These are phyloP conservation scores for Globisporangium okanoganense DNA, from an alignment of 352 stramenopile genomes.

Conservation along the genomic window DNA sequence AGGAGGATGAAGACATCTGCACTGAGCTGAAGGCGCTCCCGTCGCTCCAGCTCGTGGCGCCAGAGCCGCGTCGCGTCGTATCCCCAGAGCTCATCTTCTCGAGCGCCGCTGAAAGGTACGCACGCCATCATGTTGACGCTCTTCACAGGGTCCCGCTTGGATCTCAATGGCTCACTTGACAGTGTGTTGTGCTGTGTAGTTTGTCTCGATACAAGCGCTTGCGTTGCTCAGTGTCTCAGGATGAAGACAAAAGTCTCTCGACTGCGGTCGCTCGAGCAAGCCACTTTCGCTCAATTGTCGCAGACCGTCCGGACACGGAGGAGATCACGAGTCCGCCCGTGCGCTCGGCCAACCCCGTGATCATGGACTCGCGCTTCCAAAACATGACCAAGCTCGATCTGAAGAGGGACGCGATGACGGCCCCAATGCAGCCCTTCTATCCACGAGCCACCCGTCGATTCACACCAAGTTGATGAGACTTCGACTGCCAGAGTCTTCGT, in stretches of 20 bases:
- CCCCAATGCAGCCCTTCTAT: conserved; percentile 14
- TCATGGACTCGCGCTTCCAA: conserved; percentile 23
- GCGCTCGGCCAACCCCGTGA: conserved; percentile 18
- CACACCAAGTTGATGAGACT: neutral
- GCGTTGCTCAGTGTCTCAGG: neutral
- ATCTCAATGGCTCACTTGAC: neutral
- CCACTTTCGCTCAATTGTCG: conserved; percentile 22
- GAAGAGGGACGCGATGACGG: neutral
- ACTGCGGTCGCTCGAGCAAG: neutral
- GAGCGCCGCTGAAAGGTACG: conserved; percentile 11
- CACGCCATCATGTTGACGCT: too few species aligned
- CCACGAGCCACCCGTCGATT: conserved; percentile 2
- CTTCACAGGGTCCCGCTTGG: too few species aligned
- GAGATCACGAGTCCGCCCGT: conserved; percentile 18
- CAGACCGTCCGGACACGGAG: conserved; percentile 17
- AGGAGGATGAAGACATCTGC: neutral
- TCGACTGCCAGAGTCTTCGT: neutral
- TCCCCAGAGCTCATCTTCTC: conserved; percentile 24
- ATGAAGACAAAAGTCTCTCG: neutral
- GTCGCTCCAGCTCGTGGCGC: conserved; percentile 6
- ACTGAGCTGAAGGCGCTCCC: neutral
- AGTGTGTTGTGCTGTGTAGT: neutral
- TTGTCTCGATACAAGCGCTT: conserved; percentile 12
- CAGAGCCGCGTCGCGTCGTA: conserved; percentile 18
- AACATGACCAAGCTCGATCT: conserved; percentile 3